These are phyloP conservation scores for Candida sphagnicola DNA, from an alignment of 805 yeast species.

Conservation along the genomic window DNA sequence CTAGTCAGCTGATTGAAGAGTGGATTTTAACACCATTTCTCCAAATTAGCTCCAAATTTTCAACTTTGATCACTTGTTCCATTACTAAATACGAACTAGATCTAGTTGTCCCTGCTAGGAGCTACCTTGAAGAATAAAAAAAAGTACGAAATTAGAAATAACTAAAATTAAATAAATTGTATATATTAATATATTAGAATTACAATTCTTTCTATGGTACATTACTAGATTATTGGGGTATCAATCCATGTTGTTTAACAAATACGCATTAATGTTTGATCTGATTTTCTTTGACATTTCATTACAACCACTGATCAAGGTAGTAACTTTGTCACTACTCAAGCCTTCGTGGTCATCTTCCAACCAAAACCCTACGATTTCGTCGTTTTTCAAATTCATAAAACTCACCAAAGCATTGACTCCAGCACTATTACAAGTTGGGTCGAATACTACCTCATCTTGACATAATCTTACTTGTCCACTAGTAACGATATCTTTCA, in stretches of 20 bases:
- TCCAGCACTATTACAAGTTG: constrained; percentile 12
- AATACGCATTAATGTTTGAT: constrained; percentile 42
- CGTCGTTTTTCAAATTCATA: constrained; percentile 50
- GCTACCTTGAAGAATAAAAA: too few species aligned
- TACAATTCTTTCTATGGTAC: neutral
- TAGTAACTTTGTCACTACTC: constrained; percentile 16
- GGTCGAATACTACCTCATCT: constrained; percentile 15
- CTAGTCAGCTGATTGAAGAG: too few species aligned
- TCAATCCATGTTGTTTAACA: constrained; percentile 16
- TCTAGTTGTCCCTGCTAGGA: neutral
- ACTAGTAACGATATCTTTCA: constrained; percentile 70
- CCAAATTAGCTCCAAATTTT: too few species aligned
- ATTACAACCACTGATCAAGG: constrained; percentile 42
- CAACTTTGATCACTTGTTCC: too few species aligned
- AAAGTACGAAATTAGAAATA: too few species aligned
- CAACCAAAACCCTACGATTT: constrained; percentile 58
- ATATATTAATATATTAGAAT: neutral
- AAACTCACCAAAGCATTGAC: constrained; percentile 46
- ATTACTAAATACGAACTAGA: too few species aligned
- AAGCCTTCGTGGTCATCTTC: constrained; percentile 21
- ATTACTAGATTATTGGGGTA: neutral
- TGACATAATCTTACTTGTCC: constrained; percentile 39
- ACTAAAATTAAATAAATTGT: neutral
- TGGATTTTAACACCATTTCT: too few species aligned
- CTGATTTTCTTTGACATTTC: constrained; percentile 40